Base-by-base conservation (phyloP, 1,139 yeast genomes). In the Candida sanyaensis region DNA sequence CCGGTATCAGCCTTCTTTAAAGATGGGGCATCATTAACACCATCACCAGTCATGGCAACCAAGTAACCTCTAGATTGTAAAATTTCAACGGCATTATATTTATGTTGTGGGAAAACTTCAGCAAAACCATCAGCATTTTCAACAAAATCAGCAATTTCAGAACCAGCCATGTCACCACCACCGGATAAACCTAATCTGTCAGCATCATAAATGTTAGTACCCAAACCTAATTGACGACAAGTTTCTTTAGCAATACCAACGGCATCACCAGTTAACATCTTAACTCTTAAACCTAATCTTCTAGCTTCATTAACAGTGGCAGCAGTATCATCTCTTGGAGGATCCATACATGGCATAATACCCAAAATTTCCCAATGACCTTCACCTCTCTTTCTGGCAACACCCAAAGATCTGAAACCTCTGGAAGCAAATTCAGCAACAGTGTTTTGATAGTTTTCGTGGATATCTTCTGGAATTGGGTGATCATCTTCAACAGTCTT, bases 221-320 rank as follows among this genome's bases (percentile, higher is more conserved):
- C 97, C 66, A 90, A 83, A 73, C 96, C 96, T 73, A 90, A 82
- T 87, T 90, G 96, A 84, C 96, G 88, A 81, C 96, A 89, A 71
- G 97, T 90, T 81, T 90, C 97, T 86, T 90, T 90, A 70, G 97
- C 97, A 78, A 90, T 90, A 83, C 96, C 97, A 70, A 90, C 96
- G 77, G 97, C 97, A 79, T 90, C 97, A 88, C 97, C 97, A 80
- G 97, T 90, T 73, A 90, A 84, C 97, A 90, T 90, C 89, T 90
- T 90, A 65, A 90, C 96, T 78, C 95, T 86, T 71, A 90, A 83
- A 88, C 97, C 97, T 68, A 90, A 84, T 65, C 80, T 75, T 81
- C 89, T 88, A 66, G 97, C 97, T 81, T 90, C 97, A 75, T 82
- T 75, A 73, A 90, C 95, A 74, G 97, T 90, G 70, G 86, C 88